phyloP scores from a whole-genome alignment of 1,284 basidiomycete genomes.

The Cutaneotrichosporon sp. region DNA sequence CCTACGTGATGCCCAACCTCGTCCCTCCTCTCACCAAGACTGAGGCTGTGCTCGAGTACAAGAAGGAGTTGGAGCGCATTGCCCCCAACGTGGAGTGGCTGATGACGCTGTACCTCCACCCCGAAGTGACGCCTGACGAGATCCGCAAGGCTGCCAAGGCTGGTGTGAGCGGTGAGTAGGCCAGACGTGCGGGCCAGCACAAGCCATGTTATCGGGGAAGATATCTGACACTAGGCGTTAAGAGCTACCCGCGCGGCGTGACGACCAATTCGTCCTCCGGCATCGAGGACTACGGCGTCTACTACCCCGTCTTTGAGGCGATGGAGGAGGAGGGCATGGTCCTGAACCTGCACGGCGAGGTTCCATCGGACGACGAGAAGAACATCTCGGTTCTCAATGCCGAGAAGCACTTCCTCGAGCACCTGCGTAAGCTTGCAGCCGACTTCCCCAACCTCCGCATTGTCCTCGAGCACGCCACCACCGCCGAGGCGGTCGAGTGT shows the following conservation, averaged over 20 bases:
- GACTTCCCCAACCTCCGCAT: conserved; percentile 91
- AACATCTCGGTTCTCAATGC: conserved; percentile 94
- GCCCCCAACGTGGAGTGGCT: conserved; percentile 81
- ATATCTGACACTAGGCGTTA: conserved; percentile 66
- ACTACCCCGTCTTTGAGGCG: conserved; percentile 90
- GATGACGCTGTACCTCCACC: conserved; percentile 94
- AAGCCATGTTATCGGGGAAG: not conserved
- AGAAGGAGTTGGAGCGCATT: conserved; percentile 68
- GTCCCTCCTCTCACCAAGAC: conserved; percentile 87
- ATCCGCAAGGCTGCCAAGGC: conserved; percentile 80
- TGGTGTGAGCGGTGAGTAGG: conserved; percentile 70
- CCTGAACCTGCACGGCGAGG: conserved; percentile 94
- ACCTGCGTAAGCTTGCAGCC: conserved; percentile 77
- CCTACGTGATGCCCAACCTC: conserved; percentile 99
- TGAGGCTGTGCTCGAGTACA: conserved; percentile 78
- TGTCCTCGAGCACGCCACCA: conserved; percentile 99
- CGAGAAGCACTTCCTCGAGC: conserved; percentile 84
- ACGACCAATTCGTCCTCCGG: conserved; percentile 97
- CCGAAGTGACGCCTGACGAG: conserved; percentile 85
- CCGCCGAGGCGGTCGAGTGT: conserved; percentile 86
- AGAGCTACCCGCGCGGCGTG: conserved; percentile 95
- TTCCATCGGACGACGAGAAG: conserved; percentile 82
- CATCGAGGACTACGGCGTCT: conserved; percentile 92
- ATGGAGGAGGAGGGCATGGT: conserved; percentile 95
- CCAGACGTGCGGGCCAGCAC: too few species aligned